Evolutionary conservation across 2,329 filamentous ascomycete species (phyloP), one percentile per base, ranked within the genome.

Genomic region (Coniella lustricola): DNA sequence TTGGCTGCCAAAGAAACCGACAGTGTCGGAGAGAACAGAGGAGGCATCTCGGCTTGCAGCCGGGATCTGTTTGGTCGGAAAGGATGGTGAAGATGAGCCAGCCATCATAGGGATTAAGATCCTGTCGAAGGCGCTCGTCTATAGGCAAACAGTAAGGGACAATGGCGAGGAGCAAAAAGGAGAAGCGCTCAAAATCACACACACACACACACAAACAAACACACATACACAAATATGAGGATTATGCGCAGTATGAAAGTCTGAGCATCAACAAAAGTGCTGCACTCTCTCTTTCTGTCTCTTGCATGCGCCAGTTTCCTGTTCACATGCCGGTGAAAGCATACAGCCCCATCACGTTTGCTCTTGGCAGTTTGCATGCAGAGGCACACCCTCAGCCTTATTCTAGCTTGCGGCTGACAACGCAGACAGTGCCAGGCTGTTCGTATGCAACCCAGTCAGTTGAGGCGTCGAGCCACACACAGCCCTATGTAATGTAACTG

Each of bases 1-100:
- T 59, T 82, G 79, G 3, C 77, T 81, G 53, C 72, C 74, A 57
- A 78, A 76, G 63, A 79, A 81, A 44, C 73, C 33, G 44, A 53
- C 51, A 7, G 40, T 41, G 12, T 46, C 39, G 2, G 35, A 32
- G 2, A 25, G 33, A 4, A 22, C 12, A 16, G 41, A 16, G 13
- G 45, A 38, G 40, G n/a, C 5, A 29, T 29, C 25, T 29, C 25
- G 25, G 5, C 10, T 10, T 29, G n/a, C n/a, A n/a, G n/a, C n/a
- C n/a, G n/a, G 29, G 10, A 25, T 10, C 31, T 16, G 32, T 14
- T 31, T 18, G 34, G 25, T 45, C 25, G 25, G 32, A 17, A 14
- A 8, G 17, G 43, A 8, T 14, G 34, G 10, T 1, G 14, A 12
- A 4, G 43, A 45, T 31, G 35, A 37, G 34, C 22, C 22, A 29